These are phyloP conservation scores for Aureobasidium pullulans DNA, from an alignment of 2,329 filamentous ascomycete genomes.

Conservation along the genomic window DNA sequence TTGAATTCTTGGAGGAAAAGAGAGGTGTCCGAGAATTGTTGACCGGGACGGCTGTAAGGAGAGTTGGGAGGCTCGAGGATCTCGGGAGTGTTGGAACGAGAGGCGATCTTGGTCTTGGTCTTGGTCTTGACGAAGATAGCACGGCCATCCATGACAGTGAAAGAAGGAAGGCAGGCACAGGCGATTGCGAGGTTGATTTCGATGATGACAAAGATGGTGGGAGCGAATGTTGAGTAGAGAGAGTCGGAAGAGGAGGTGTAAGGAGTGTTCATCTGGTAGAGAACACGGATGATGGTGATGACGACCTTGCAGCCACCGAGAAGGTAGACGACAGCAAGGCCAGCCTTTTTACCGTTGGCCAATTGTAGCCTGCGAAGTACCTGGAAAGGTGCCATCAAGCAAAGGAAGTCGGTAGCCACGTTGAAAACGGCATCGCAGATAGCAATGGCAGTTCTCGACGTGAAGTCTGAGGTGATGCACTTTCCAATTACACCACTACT, in stretches of 20 bases:
- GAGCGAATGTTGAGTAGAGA: not conserved
- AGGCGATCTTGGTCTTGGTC: not conserved
- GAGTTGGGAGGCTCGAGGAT: not conserved
- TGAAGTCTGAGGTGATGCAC: slow-evolving; percentile 26
- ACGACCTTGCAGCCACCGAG: slow-evolving; percentile 26
- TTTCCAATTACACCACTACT: slow-evolving; percentile 23
- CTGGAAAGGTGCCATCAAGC: slow-evolving; percentile 29
- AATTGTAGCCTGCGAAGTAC: slow-evolving; percentile 28
- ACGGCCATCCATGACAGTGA: not conserved
- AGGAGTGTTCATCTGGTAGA: slow-evolving; percentile 1
- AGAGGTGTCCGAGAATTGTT: slow-evolving; percentile 4
- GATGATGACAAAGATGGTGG: slow-evolving; percentile 1
- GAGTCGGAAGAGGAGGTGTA: not conserved
- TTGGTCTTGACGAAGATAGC: slow-evolving; percentile 1
- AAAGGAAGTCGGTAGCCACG: slow-evolving; percentile 29
- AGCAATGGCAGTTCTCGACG: slow-evolving; percentile 33
- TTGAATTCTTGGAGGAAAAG: slow-evolving; percentile 1
- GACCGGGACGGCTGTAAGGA: not conserved
- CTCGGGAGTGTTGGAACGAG: not conserved
- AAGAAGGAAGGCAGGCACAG: slow-evolving; percentile 2
- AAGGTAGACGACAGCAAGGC: slow-evolving; percentile 28
- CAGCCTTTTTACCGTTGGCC: slow-evolving; percentile 25
- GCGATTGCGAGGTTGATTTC: slow-evolving; percentile 4
- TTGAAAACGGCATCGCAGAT: slow-evolving; percentile 32
- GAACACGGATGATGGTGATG: not conserved